These are phyloP conservation scores for Rubroboletus pulcherrimus DNA, from an alignment of 768 basidiomycete species.

Conservation along the genomic window DNA sequence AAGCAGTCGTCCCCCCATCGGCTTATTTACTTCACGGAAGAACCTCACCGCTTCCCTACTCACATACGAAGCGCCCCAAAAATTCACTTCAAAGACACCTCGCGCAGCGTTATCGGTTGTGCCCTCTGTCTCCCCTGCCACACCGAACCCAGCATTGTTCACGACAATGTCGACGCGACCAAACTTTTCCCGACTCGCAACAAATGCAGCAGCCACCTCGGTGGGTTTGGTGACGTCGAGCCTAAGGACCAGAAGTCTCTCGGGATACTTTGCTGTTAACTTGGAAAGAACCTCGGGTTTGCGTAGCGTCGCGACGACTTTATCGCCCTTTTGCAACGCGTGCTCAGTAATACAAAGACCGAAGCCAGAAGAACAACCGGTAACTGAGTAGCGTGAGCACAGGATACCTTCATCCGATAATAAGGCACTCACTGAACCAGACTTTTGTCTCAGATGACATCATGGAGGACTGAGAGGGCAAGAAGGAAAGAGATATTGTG, in stretches of 20 bases:
- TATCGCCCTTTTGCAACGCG: constrained; percentile 36
- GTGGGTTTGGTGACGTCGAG: constrained; percentile 37
- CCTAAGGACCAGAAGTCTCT: constrained; percentile 34
- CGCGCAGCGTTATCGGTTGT: constrained; percentile 34
- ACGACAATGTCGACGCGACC: constrained; percentile 30
- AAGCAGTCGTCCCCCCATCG: constrained; percentile 37
- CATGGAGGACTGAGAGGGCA: background rate
- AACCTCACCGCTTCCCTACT: constrained; percentile 31
- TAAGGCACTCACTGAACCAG: constrained; percentile 19
- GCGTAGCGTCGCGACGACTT: constrained; percentile 42
- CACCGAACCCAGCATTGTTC: constrained; percentile 27
- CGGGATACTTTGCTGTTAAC: constrained; percentile 23
- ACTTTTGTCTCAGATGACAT: constrained; percentile 13
- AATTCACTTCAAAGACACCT: constrained; percentile 38
- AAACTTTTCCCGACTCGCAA: constrained; percentile 24
- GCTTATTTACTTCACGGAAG: constrained; percentile 26
- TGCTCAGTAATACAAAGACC: constrained; percentile 32
- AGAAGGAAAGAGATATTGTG: background rate
- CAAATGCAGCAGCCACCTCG: constrained; percentile 35
- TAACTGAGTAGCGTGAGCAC: constrained; percentile 29
- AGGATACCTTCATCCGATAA: no score
- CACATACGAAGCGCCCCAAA: constrained; percentile 43
- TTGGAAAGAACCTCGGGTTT: constrained; percentile 32
- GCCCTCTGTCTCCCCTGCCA: constrained; percentile 35
- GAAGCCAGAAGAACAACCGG: constrained; percentile 39